Evolutionary conservation across 306 rosid species (phyloP).

Genomic region (Hippophae rhamnoides): DNA sequence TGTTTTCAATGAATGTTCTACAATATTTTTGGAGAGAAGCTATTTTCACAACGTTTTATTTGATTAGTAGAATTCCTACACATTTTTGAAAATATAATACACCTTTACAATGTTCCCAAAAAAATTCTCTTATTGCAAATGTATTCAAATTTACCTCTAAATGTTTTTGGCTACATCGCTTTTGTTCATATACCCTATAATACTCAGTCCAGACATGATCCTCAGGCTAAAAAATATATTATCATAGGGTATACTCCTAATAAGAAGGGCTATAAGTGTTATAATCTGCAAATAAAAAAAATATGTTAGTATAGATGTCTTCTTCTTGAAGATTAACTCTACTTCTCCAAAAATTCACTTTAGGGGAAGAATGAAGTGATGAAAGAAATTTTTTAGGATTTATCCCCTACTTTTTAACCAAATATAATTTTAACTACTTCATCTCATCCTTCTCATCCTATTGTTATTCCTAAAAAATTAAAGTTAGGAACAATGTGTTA

Average conservation of each 20-base stretch:
- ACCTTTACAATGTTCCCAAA: not conserved
- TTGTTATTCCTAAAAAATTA: too few species aligned
- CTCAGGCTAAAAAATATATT: not conserved
- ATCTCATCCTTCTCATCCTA: too few species aligned
- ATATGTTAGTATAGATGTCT: not conserved
- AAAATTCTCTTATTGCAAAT: not conserved
- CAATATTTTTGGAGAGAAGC: not conserved
- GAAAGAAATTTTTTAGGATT: not conserved
- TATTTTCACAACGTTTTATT: not conserved
- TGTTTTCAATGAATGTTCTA: too few species aligned
- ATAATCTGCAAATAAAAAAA: too few species aligned
- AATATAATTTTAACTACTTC: too few species aligned
- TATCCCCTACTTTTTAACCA: too few species aligned
- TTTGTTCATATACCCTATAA: not conserved
- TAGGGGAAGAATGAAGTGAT: too few species aligned
- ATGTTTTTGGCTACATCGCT: not conserved
- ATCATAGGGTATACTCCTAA: too few species aligned
- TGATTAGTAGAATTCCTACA: not conserved
- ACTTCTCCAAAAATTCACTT: too few species aligned
- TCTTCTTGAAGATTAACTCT: not conserved
- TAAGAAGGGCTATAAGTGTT: too few species aligned
- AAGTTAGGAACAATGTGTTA: too few species aligned
- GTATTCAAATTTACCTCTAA: not conserved
- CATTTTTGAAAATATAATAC: not conserved
- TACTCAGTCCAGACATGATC: not conserved